Base-by-base conservation (phyloP, 1,284 basidiomycete genomes). In the Afroboletus lepidellus region DNA sequence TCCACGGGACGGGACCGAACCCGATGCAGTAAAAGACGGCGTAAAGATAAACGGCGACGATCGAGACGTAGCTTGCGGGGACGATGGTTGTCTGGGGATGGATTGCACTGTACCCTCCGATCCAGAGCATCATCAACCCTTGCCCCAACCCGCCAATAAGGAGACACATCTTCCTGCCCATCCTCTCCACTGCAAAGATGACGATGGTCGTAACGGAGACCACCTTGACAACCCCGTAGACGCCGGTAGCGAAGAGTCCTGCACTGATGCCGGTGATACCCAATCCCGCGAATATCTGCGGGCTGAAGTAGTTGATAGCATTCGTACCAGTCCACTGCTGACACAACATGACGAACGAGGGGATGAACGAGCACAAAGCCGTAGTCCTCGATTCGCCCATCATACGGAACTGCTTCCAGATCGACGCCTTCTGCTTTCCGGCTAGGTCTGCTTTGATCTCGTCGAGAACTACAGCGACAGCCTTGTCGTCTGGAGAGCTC, bases 291-390 rank as follows among this genome's bases (percentile, higher is more conserved):
- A 81, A 79, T 41, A 81, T 80, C 34, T 72, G 59, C 0, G 77
- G 77, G 54, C 73, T 75, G 51, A 74, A 78, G 66, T 85, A 85
- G 55, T 80, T 79, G 67, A 84, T 79, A 0, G 78, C 75, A 59
- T 84, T 84, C 41, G 81, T 81, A 8, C 83, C 83, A 1, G 75
- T 78, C 74, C 78, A 82, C 64, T 83, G 80, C 65, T 83, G 81
- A 57, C 76, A 75, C 54, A 78, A 74, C 73, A 81, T 81, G 54
- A 81, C 72, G 36, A 81, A 60, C 0, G 75, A 72, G 13, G 81
- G 79, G 37, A 82, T 78, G 51, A 78, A 72, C 50, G 77, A 78
- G 50, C 78, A 72, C 33, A 79, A 60, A 49, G 69, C 74, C 54
- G 71, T 78, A 43, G 58, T 58, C 42, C 64, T 72, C 43, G 72